phyloP scores from a whole-genome alignment of 148 eudicot genomes.

The Diospyros lotus region DNA sequence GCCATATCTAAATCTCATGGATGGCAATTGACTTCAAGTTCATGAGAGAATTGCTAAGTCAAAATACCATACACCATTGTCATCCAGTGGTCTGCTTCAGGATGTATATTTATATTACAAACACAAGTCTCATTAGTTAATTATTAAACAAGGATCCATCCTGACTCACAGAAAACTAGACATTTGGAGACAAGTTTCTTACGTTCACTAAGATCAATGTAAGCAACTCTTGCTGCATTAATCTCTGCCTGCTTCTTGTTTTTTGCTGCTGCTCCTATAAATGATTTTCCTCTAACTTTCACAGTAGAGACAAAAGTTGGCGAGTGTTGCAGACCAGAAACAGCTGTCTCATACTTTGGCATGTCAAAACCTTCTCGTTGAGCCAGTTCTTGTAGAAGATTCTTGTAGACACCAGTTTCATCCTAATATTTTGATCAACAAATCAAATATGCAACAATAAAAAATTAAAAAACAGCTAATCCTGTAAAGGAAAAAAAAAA shows the following conservation, averaged over 20 bases:
- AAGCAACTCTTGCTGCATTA: constrained; percentile 77
- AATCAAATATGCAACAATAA: background rate
- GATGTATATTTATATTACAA: background rate
- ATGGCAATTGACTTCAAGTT: background rate
- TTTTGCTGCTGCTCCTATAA: constrained; percentile 62
- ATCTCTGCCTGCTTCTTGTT: constrained; percentile 76
- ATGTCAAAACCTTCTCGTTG: constrained; percentile 40
- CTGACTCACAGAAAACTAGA: background rate
- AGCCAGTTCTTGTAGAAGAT: constrained; percentile 56
- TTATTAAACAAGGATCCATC: background rate
- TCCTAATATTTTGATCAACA: constrained; percentile 32
- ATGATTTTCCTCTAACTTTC: constrained; percentile 34
- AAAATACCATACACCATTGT: background rate
- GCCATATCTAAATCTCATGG: background rate
- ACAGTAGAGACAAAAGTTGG: constrained; percentile 55
- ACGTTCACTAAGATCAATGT: constrained; percentile 43
- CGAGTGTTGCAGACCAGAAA: constrained; percentile 54
- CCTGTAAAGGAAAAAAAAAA: too few species aligned
- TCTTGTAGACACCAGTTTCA: constrained; percentile 51
- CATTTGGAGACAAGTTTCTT: constrained; percentile 21
- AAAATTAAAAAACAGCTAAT: background rate
- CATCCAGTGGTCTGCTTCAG: background rate
- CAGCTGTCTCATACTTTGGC: constrained; percentile 51
- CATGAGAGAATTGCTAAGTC: background rate
- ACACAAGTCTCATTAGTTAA: background rate